Percentiles rank a stretch among this genome's conserved stretches.
Evolutionary conservation across 1,284 basidiomycete species (phyloP).

Genomic region (Polyporus tsugae): DNA sequence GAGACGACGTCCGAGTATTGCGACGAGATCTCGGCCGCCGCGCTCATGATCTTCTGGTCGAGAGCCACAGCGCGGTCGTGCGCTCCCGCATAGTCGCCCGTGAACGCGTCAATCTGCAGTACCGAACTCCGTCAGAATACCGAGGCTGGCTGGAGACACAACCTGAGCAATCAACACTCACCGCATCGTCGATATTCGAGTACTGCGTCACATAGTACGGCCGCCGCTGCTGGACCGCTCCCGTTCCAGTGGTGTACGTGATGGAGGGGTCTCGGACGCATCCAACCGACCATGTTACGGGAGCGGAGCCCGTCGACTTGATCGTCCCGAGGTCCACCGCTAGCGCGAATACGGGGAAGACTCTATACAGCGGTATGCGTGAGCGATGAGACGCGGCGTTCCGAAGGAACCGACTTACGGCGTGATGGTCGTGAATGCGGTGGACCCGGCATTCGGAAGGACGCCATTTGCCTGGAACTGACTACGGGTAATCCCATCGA

Average conservation of each 20-base stretch:
- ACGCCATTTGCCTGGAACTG: conserved; percentile 27
- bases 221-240: conserved; percentile 35
- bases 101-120: conserved; percentile 38
- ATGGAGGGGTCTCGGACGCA: conserved; percentile 36
- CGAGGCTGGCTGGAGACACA: neutral
- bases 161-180: conserved; percentile 27
- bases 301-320: conserved; percentile 20
- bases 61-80: conserved; percentile 33
- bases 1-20: conserved; percentile 51
- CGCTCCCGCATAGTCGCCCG: conserved; percentile 37
- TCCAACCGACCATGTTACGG: conserved; percentile 38
- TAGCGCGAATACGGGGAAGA: conserved; percentile 32
- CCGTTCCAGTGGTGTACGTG: conserved; percentile 28
- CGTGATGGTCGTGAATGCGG: conserved; percentile 24
- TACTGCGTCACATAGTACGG: conserved; percentile 39
- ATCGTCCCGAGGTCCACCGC: conserved; percentile 37
- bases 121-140: neutral
- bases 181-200: conserved; percentile 25
- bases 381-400: neutral
- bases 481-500: conserved; percentile 15
- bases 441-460: conserved; percentile 23
- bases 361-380: conserved; percentile 11
- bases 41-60: conserved; percentile 37
- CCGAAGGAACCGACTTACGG: conserved; percentile 18
- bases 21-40: conserved; percentile 33